Percentiles rank a stretch among this genome's conserved stretches.
Evolutionary conservation across 1,139 yeast genomes (phyloP).

Genomic region (Meyerozyma elateridarum): DNA sequence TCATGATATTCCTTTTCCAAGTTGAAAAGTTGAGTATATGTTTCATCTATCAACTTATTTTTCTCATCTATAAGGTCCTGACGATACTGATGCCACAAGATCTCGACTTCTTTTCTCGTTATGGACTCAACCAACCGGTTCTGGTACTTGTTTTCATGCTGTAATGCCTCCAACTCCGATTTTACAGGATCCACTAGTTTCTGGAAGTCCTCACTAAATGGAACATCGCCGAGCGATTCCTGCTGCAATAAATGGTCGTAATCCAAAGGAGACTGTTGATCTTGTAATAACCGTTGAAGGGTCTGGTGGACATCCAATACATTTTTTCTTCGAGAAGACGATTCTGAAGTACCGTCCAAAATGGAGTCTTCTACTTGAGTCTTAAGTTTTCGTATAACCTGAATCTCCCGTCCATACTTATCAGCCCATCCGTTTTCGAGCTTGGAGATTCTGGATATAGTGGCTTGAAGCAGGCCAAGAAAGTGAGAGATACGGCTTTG

Average conservation of each 20-base stretch:
- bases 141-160: conserved; percentile 13
- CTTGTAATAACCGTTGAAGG: background rate
- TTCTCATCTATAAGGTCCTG: conserved; percentile 17
- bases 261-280: background rate
- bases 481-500: conserved; percentile 21
- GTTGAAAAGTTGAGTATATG: conserved; percentile 20
- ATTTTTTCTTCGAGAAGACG: no score
- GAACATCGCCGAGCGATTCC: background rate
- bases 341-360: no score
- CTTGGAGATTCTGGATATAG: background rate
- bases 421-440: background rate
- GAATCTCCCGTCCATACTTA: background rate
- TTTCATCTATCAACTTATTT: conserved; percentile 21
- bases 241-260: background rate
- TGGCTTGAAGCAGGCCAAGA: background rate
- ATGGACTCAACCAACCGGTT: conserved; percentile 13
- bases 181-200: conserved; percentile 12
- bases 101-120: conserved; percentile 11
- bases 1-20: conserved; percentile 25
- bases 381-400: background rate
- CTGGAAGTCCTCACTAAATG: conserved; percentile 18
- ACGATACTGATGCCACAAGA: conserved; percentile 27
- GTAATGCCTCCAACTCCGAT: conserved; percentile 10
- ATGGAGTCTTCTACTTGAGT: background rate
- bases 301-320: background rate